Evolutionary conservation across 2,329 filamentous ascomycete genomes (phyloP).

Genomic region (Fusarium falciforme): DNA sequence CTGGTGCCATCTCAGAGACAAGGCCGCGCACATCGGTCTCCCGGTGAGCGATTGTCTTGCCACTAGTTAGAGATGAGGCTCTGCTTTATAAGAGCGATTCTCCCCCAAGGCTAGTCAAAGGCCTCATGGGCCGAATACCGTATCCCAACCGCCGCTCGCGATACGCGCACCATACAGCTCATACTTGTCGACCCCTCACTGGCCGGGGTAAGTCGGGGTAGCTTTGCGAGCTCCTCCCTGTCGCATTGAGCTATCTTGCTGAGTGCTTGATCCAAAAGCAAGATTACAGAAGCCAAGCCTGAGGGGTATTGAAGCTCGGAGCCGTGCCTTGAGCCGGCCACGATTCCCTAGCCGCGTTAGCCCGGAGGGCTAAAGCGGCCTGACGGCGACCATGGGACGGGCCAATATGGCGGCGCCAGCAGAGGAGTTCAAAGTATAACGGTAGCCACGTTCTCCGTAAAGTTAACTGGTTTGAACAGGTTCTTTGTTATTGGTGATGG

Average conservation of each 20-base stretch:
- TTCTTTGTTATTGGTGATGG: background rate
- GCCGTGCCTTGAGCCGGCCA: slow-evolving; percentile 3
- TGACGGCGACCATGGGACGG: slow-evolving; percentile 20
- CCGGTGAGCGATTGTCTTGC: slow-evolving; percentile 3
- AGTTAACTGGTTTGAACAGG: slow-evolving; percentile 13
- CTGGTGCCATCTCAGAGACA: slow-evolving; percentile 22
- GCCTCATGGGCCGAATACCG: slow-evolving; percentile 14
- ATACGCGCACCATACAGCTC: slow-evolving; percentile 18
- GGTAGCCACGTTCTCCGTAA: slow-evolving; percentile 19
- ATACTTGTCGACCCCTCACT: slow-evolving; percentile 35
- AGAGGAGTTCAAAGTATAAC: slow-evolving; percentile 6
- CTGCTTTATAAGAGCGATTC: slow-evolving; percentile 16
- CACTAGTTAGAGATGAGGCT: slow-evolving; percentile 26
- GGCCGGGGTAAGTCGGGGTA: slow-evolving; percentile 16
- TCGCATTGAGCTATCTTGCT: slow-evolving; percentile 3
- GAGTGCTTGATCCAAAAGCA: slow-evolving; percentile 18
- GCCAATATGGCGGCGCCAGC: slow-evolving; percentile 31
- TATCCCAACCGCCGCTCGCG: slow-evolving; percentile 12
- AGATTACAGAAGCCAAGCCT: slow-evolving; percentile 21
- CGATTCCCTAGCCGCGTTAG: slow-evolving; percentile 25
- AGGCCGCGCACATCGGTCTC: slow-evolving; percentile 23
- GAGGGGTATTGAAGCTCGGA: slow-evolving; percentile 12
- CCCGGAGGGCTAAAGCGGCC: slow-evolving; percentile 30
- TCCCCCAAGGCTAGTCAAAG: slow-evolving; percentile 6
- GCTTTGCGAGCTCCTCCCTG: slow-evolving; percentile 13